These are phyloP conservation scores for Dorcoceras hygrometricum DNA, from an alignment of 257 asterid genomes.

Conservation along the genomic window DNA sequence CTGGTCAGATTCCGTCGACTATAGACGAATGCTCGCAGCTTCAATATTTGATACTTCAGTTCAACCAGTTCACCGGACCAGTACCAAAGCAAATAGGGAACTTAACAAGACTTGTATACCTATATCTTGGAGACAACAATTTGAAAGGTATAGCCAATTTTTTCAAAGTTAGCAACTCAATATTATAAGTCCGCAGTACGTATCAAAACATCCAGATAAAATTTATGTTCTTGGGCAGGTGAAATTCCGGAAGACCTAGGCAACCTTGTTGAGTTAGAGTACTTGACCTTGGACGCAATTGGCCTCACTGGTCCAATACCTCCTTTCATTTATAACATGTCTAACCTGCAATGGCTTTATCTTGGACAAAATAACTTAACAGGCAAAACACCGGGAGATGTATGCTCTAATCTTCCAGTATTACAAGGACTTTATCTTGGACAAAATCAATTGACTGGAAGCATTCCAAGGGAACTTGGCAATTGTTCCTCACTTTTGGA, in stretches of 20 bases:
- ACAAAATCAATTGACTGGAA: constrained; percentile 30
- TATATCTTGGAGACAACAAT: constrained; percentile 29
- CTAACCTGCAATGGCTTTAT: constrained; percentile 24
- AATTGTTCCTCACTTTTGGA: constrained; percentile 26
- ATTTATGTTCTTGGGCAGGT: constrained; percentile 21
- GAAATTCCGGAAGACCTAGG: constrained; percentile 33
- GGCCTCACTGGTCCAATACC: constrained; percentile 26
- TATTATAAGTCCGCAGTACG: not conserved
- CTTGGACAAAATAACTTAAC: constrained; percentile 24
- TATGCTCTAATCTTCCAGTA: constrained; percentile 22
- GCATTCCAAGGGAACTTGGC: constrained; percentile 24
- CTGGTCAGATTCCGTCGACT: constrained; percentile 23
- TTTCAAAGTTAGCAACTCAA: not conserved
- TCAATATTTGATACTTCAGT: constrained; percentile 15
- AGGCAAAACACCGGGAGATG: constrained; percentile 18
- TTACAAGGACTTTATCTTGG: constrained; percentile 24
- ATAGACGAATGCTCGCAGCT: constrained; percentile 27
- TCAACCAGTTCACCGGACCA: constrained; percentile 29
- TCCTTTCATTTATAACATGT: constrained; percentile 28
- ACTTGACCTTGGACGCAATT: constrained; percentile 22
- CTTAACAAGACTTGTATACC: constrained; percentile 22
- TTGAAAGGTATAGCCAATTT: constrained; percentile 24
- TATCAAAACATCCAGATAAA: not conserved
- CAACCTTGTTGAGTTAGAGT: constrained; percentile 23
- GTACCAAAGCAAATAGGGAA: constrained; percentile 39